Base-by-base conservation (phyloP, 805 yeast species). In the Candida coquimbonensis region DNA sequence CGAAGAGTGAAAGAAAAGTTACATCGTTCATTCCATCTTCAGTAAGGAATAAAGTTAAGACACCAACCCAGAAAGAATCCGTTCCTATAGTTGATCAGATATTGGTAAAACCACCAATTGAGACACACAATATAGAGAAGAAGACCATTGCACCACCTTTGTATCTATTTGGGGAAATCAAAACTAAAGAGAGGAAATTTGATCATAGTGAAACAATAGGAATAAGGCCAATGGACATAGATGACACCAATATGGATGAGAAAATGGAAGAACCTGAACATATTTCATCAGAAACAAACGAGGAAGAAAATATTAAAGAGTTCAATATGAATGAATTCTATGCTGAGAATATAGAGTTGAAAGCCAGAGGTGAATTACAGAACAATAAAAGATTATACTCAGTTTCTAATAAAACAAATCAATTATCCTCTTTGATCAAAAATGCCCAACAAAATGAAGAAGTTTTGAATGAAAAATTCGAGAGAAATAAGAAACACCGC, bases 401-500 rank as follows among this genome's bases (percentile, higher is more conserved):
- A 0, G 57, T 58, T 5, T 46, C 57, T 1, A 53, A 60, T 39
- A 40, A 39, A 9, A 55, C 49, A 43, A 60, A 60, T 40, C 63
- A 60, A 42, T 45, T 60, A 38, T 49, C 53, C 5, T 52, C 63
- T 2, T 45, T 60, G 32, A 50, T 60, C 38, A 58, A 57, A 40
- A 60, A 60, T 47, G 63, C 63, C 1, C 17, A 52, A 17, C 49
- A 49, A 41, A 54, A 60, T 19, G 45, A 53, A 25, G 62, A 55
- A 7, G 25, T 60, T 2, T 42, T 60, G 5, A 43, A 51, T n/a
- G 60, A 56, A 41, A 51, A 49, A 37, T 50, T 54, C 24, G 59
- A 58, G 35, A 45, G 50, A 4, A 55, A 49, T 32, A 58, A 60
- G 41, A 52, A 45, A 35, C 31, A 41, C 2, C 53, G 53, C 21